A percentile compares a stretch with the other conserved stretches of the same genome.
phyloP scores from a whole-genome alignment of 495 filamentous ascomycete species.

The Annulohypoxylon bovei region DNA sequence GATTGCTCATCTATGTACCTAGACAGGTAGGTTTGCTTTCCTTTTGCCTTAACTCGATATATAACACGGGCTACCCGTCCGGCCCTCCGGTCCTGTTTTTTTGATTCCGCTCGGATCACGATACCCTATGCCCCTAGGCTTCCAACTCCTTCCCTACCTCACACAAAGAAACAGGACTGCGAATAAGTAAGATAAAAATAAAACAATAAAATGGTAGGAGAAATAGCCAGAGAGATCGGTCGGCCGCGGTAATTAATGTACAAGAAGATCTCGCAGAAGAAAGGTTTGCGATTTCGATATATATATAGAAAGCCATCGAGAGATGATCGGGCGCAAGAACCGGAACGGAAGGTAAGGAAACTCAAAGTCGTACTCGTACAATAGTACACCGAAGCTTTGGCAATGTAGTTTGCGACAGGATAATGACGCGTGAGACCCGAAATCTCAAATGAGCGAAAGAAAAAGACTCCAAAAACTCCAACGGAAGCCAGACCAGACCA shows the following conservation, averaged over 20 bases:
- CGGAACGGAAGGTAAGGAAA: constrained; percentile 27
- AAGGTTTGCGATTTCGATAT: constrained; percentile 18
- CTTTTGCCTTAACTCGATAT: constrained; percentile 18
- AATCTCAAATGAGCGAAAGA: neutral
- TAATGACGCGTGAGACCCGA: neutral
- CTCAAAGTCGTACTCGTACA: constrained; percentile 23
- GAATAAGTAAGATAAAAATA: neutral
- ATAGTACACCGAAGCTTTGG: constrained; percentile 35
- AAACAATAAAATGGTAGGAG: constrained; percentile 8
- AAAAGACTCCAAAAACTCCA: constrained; percentile 26
- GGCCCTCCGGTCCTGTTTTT: constrained; percentile 29
- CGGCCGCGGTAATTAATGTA: constrained; percentile 39
- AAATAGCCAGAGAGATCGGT: constrained; percentile 17
- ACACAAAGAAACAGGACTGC: neutral
- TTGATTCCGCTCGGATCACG: constrained; percentile 26
- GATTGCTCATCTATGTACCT: constrained; percentile 27
- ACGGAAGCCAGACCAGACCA: constrained; percentile 2
- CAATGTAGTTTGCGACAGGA: constrained; percentile 10
- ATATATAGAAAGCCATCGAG: constrained; percentile 29
- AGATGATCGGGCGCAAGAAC: constrained; percentile 13
- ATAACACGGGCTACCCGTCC: constrained; percentile 27
- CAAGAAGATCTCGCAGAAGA: constrained; percentile 29
- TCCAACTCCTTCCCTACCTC: constrained; percentile 24
- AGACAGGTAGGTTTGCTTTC: constrained; percentile 20
- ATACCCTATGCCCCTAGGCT: constrained; percentile 6